Percentiles rank a stretch among this genome's conserved stretches.
These are phyloP conservation scores for Porogramme epimiltina DNA, from an alignment of 1,284 basidiomycete species.

Conservation along the genomic window DNA sequence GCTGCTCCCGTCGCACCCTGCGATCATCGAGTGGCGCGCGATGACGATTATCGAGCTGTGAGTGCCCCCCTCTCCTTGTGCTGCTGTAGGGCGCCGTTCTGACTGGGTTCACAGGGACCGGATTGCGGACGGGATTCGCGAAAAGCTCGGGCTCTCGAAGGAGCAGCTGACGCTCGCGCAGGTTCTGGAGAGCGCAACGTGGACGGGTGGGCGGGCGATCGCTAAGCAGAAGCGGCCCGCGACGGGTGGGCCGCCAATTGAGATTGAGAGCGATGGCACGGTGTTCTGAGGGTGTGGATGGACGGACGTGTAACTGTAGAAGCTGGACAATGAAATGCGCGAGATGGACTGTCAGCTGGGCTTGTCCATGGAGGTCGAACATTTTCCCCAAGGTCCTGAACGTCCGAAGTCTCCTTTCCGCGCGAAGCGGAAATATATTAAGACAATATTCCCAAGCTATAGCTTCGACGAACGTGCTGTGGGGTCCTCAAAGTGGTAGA, in stretches of 20 bases:
- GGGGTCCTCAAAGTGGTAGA: too few relatives aligned
- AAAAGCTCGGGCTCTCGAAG: conserved; percentile 50
- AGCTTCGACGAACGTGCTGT: too few relatives aligned
- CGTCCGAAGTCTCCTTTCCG: too few relatives aligned
- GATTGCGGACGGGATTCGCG: conserved; percentile 73
- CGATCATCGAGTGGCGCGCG: conserved; percentile 94
- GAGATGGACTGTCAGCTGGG: too few relatives aligned
- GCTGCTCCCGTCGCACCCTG: conserved; percentile 77
- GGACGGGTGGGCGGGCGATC: conserved; percentile 94
- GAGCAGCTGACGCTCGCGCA: conserved; percentile 76
- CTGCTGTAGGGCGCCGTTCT: neutral
- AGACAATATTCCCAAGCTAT: too few relatives aligned
- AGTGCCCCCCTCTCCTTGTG: conserved; percentile 31
- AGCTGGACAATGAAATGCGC: too few relatives aligned
- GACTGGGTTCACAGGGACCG: conserved; percentile 60
- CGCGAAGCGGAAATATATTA: too few relatives aligned
- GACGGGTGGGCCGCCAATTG: conserved; percentile 85
- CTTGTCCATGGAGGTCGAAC: too few relatives aligned
- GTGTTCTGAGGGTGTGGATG: conserved; percentile 72
- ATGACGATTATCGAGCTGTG: conserved; percentile 92
- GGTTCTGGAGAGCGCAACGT: conserved; percentile 91
- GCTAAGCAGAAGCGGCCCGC: conserved; percentile 77
- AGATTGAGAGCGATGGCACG: conserved; percentile 84
- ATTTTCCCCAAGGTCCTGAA: too few relatives aligned
- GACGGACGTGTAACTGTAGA: too few relatives aligned